Evolutionary conservation across 495 filamentous ascomycete genomes (phyloP), one percentile per base, ranked within the genome.

Genomic region (Neurospora sp.): DNA sequence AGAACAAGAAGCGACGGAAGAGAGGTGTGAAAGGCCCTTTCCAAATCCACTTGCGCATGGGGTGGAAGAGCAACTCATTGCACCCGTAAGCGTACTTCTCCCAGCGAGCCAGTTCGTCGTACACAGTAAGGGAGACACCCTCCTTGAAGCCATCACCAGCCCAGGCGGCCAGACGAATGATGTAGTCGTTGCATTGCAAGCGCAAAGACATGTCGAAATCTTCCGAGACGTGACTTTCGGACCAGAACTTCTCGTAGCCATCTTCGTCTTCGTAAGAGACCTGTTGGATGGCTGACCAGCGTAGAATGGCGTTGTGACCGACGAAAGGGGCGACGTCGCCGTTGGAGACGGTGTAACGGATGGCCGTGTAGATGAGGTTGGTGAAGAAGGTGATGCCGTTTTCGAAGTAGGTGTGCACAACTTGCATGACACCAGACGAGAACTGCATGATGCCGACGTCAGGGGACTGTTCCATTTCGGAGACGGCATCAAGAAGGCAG

Each of bases 11-110:
- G 42, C 77, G 83, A 44, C 85, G 86, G 87, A 94, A 94, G 22
- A 94, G 84, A 10, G 86, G 87, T 0, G 92, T 94, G 82, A 94
- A 93, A 18, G 91, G 91, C 0, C 90, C 90, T 41, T 81, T 84
- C 81, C 85, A 86, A 16, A 87, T 73, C 89, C 89, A 91, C 74
- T 82, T 85, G 71, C 88, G 83, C 71, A 94, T 80, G 1, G 92
- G 92, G 76, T 93, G 83, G 85, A 94, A 94, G 73, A 94, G 85
- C 65, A 94, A 82, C 79, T 94, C 92, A 83, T 91, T 93, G 79
- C 92, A 94, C n/a, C 92, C 92, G 77, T 94, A 94, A 5, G 92
- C 92, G 80, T 94, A 94, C 80, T 94, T 94, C 76, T 94, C 92
- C 92, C 92, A 94, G 39, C 92, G 90, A 4, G 90, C 89, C 35